Percentiles rank a stretch among this genome's conserved stretches.
Evolutionary conservation across 2,329 filamentous ascomycete species (phyloP).

Genomic region (Plenodomus tracheiphilus): DNA sequence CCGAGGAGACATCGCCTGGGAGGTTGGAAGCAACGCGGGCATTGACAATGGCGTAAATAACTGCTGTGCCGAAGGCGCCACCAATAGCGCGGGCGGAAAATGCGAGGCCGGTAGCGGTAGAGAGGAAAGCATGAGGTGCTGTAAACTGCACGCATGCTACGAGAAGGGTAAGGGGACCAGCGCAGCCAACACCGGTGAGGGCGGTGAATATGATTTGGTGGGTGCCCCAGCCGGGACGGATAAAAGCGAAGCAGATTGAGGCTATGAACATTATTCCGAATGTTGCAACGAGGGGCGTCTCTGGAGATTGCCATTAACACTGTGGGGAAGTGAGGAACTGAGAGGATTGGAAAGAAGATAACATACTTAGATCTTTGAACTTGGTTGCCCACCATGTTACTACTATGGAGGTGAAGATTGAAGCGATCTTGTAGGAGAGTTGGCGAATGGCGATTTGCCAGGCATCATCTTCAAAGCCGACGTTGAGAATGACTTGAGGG

Average conservation of each 20-base stretch:
- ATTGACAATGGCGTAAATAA: slow-evolving; percentile 36
- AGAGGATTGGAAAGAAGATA: too few relatives aligned
- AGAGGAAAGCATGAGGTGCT: slow-evolving; percentile 34
- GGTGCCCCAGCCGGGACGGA: slow-evolving; percentile 28
- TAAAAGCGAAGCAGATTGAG: slow-evolving; percentile 30
- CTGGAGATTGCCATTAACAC: slow-evolving; percentile 4
- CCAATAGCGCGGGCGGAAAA: slow-evolving; percentile 40
- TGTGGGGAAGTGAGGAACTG: neutral
- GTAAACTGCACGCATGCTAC: slow-evolving; percentile 39
- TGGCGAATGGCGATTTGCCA: slow-evolving; percentile 38
- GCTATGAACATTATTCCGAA: slow-evolving; percentile 34
- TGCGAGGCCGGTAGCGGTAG: slow-evolving; percentile 37
- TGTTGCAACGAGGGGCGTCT: slow-evolving; percentile 29
- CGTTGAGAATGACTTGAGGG: slow-evolving; percentile 36
- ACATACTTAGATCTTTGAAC: slow-evolving; percentile 34
- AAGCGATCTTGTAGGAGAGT: slow-evolving; percentile 31
- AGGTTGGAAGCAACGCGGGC: slow-evolving; percentile 26
- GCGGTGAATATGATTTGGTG: slow-evolving; percentile 33
- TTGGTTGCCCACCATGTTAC: slow-evolving; percentile 34
- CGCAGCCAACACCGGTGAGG: slow-evolving; percentile 30
- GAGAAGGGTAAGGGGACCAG: slow-evolving; percentile 36
- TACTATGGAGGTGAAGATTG: slow-evolving; percentile 21
- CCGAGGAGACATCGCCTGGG: slow-evolving; percentile 20
- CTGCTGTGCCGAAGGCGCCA: slow-evolving; percentile 36
- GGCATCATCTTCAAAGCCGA: slow-evolving; percentile 34